These are phyloP conservation scores for Paspalum notatum DNA, from an alignment of 176 grass and related monocot genomes.

Conservation along the genomic window DNA sequence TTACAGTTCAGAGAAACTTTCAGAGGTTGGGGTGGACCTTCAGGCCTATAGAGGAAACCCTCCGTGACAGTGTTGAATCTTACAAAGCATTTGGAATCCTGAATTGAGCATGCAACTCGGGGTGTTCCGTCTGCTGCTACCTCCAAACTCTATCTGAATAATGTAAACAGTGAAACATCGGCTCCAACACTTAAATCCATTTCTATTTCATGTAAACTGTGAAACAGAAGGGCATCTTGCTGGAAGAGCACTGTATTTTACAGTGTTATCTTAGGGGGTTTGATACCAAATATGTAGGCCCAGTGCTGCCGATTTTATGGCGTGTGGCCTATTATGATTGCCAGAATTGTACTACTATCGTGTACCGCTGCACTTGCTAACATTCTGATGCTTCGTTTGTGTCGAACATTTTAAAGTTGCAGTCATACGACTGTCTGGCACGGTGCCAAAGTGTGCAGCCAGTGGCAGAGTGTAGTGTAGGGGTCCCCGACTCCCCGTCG, in stretches of 20 bases:
- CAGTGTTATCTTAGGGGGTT: background rate
- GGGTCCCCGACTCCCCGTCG: too few relatives aligned
- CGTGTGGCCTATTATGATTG: background rate
- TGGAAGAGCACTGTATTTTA: background rate
- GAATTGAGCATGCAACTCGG: constrained; percentile 29
- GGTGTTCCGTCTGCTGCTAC: background rate
- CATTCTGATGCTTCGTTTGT: background rate
- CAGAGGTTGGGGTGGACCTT: constrained; percentile 51
- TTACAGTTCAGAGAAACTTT: constrained; percentile 48
- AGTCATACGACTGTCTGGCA: too few relatives aligned
- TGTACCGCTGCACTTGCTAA: background rate
- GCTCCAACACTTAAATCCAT: background rate
- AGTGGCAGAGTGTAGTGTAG: too few relatives aligned
- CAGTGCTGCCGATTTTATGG: background rate
- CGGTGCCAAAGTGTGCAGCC: too few relatives aligned
- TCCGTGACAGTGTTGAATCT: constrained; percentile 53
- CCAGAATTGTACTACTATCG: background rate
- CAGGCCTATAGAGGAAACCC: constrained; percentile 48
- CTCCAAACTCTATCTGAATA: background rate
- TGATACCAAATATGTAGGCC: background rate
- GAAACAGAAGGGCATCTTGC: background rate
- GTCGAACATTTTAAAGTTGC: too few relatives aligned
- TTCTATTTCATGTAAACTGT: background rate
- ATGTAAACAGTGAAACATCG: background rate
- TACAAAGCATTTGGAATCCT: constrained; percentile 40